Evolutionary conservation across 495 filamentous ascomycete species (phyloP).

Genomic region (Hypoxylon fragiforme): DNA sequence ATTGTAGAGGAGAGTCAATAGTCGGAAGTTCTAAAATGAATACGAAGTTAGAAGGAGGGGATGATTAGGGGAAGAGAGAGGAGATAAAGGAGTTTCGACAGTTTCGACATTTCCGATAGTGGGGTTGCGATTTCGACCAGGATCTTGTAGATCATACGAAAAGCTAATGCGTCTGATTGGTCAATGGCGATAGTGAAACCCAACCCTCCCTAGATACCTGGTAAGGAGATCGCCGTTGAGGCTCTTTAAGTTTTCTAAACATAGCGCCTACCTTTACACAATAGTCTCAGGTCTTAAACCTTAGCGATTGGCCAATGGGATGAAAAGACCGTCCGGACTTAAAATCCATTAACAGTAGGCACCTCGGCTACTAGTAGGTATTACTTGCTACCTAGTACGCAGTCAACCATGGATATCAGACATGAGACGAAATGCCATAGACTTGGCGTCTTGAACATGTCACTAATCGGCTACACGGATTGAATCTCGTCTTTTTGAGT

Average conservation of each 20-base stretch:
- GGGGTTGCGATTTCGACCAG: constrained; percentile 25
- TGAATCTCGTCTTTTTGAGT: not conserved
- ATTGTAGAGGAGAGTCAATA: too few species aligned
- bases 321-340: not conserved
- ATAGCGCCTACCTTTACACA: too few species aligned
- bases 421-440: constrained; percentile 25
- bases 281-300: too few species aligned
- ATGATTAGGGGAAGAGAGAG: too few species aligned
- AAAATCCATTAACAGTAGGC: constrained; percentile 5
- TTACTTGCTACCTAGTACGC: constrained; percentile 1
- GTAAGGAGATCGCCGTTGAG: constrained; percentile 28
- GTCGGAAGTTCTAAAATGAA: too few species aligned
- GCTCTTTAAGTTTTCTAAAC: too few species aligned
- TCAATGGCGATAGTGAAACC: constrained; percentile 30
- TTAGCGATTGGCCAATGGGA: constrained; percentile 20
- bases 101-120: too few species aligned
- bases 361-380: too few species aligned
- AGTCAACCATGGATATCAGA: constrained; percentile 9
- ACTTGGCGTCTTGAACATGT: constrained; percentile 2
- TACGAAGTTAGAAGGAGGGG: too few species aligned
- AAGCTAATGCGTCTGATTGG: constrained; percentile 24
- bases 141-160: constrained; percentile 32
- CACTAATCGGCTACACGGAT: constrained; percentile 11
- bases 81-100: constrained; percentile 11
- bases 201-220: constrained; percentile 6